Conservation (phyloP, 2,329 filamentous ascomycete species). For the Neopestalotiopsis clavispora region DNA sequence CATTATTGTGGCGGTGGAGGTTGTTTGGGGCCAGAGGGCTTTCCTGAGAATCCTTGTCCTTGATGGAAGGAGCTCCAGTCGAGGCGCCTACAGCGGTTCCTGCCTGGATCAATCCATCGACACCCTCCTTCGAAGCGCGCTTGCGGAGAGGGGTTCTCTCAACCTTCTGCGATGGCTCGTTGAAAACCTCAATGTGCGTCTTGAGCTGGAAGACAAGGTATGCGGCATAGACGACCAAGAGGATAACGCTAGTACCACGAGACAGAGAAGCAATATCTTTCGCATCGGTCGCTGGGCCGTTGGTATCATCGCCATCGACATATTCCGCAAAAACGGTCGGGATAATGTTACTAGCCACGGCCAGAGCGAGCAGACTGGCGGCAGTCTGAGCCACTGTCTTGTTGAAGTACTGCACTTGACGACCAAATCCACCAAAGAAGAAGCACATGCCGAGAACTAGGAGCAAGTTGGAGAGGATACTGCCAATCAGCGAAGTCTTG, state of each 20-base stretch:
- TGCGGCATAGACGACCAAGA: constrained; percentile 80
- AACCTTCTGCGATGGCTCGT: constrained; percentile 45
- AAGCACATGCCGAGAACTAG: constrained; percentile 92
- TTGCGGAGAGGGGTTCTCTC: constrained; percentile 59
- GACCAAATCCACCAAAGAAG: constrained; percentile 82
- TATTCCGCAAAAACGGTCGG: constrained; percentile 81
- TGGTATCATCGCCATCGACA: constrained; percentile 43
- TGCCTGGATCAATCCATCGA: constrained; percentile 26
- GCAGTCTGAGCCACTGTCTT: constrained; percentile 90
- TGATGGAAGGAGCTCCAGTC: constrained; percentile 31
- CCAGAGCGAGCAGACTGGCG: constrained; percentile 77
- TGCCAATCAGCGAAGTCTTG: constrained; percentile 89
- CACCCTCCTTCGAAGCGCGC: constrained; percentile 60
- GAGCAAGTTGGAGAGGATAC: constrained; percentile 88
- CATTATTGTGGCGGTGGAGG: constrained; percentile 37
- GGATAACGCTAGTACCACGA: constrained; percentile 76
- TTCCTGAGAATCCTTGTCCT: constrained; percentile 55
- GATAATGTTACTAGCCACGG: constrained; percentile 83
- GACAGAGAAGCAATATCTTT: constrained; percentile 67
- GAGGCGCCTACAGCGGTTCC: constrained; percentile 28
- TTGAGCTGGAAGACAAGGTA: constrained; percentile 93
- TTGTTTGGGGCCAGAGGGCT: not conserved
- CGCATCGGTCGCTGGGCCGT: constrained; percentile 53
- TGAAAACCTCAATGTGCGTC: constrained; percentile 82
- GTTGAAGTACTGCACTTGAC: constrained; percentile 88